Base-by-base conservation (phyloP, 768 basidiomycete genomes). In the Mycena vitilis region DNA sequence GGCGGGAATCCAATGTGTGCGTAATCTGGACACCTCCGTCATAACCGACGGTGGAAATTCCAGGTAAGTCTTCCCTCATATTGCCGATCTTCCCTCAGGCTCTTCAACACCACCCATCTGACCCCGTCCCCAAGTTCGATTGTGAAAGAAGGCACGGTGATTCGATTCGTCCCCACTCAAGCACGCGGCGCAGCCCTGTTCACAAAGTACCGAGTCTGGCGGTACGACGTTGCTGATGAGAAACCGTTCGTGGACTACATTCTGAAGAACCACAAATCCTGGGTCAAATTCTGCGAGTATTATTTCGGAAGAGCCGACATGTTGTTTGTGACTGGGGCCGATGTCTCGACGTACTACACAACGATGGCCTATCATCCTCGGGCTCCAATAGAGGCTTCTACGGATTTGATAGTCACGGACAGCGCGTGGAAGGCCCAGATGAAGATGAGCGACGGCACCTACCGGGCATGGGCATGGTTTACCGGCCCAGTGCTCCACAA, bases 181-280 rank as follows among this genome's bases (percentile, higher is more conserved):
- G 8, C 23, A 11, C 51, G 18, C 22, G 51, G 25, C 23, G 51
- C 25, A 30, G 51, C 51, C 2, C 30, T 53, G 30, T 25, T 53
- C 25, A 53, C 51, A 16, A 53, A 53, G 30, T 53, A 53, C 30
- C 51, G 51, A 30, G 51, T 53, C 23, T 53, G 51, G 25, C 30
- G 25, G 6, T 53, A 22, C 8, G 51, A 53, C 30, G 30, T 53
- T 34, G 30, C 30, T 11, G 51, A 53, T 12, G 51, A 53, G 30
- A 13, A 12, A 5, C 22, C 51, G 11, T 53, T 53, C 30, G 51
- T 15, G 23, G 51, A 53, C 30, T 53, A 53, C 30, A 30, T 53
- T 11, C 23, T 11, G 23, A 53, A 30, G 51, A 53, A 53, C 51
- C 30, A 53, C 51, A 53, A 53, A 25, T 53, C 51, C 10, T 53